These are phyloP conservation scores for Pseudocercospora fijiensis DNA, from an alignment of 2,329 filamentous ascomycete species.

Conservation along the genomic window DNA sequence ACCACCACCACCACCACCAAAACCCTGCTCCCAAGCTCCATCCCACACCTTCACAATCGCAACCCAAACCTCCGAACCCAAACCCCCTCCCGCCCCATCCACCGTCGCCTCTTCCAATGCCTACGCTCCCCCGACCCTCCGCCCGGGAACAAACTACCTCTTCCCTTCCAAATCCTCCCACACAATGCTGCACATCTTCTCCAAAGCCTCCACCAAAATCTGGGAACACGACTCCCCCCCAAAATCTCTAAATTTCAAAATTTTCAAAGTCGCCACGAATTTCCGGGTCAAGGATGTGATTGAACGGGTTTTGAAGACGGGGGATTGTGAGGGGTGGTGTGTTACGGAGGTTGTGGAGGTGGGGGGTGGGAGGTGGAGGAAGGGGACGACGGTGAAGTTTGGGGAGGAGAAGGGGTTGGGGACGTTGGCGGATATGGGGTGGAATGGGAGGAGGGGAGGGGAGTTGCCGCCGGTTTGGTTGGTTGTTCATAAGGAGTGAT, in stretches of 20 bases:
- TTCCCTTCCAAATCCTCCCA: constrained; percentile 28
- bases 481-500: constrained; percentile 32
- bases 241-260: constrained; percentile 32
- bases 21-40: not conserved
- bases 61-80: not conserved
- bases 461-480: constrained; percentile 39
- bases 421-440: constrained; percentile 34
- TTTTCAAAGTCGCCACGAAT: constrained; percentile 35
- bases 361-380: constrained; percentile 35
- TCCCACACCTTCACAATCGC: not conserved
- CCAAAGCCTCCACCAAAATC: constrained; percentile 26
- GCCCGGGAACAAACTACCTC: constrained; percentile 34
- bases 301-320: constrained; percentile 31
- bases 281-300: constrained; percentile 33
- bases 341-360: constrained; percentile 38
- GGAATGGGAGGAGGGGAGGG: constrained; percentile 35
- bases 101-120: constrained; percentile 15
- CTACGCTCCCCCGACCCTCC: constrained; percentile 21
- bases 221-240: constrained; percentile 30
- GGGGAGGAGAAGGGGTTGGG: constrained; percentile 32
- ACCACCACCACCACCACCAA: not conserved
- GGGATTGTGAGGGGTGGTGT: constrained; percentile 32
- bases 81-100: constrained; percentile 10
- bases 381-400: constrained; percentile 36
- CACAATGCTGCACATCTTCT: constrained; percentile 37